phyloP scores from a whole-genome alignment of 2,329 filamentous ascomycete species.

The Aspergillus sp. region DNA sequence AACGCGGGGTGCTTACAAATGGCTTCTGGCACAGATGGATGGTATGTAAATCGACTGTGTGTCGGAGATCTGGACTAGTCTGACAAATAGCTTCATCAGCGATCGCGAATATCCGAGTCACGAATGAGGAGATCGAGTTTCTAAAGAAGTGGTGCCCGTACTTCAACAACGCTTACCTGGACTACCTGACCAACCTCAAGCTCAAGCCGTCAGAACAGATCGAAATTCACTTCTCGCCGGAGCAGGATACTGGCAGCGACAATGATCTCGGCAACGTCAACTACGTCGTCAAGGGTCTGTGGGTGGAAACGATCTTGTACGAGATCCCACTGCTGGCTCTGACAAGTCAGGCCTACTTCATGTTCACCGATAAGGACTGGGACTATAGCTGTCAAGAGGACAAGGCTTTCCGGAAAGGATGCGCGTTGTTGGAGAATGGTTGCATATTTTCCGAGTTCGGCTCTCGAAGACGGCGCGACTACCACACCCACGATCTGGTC shows the following conservation, averaged over 20 bases:
- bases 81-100: constrained; percentile 51
- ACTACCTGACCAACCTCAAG: constrained; percentile 78
- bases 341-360: constrained; percentile 95
- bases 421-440: constrained; percentile 73
- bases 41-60: constrained; percentile 53
- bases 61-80: neutral
- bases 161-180: constrained; percentile 73
- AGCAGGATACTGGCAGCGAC: constrained; percentile 61
- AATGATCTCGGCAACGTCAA: constrained; percentile 72
- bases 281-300: constrained; percentile 76
- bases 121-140: constrained; percentile 76
- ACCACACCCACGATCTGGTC: constrained; percentile 90
- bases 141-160: constrained; percentile 79
- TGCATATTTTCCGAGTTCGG: constrained; percentile 95
- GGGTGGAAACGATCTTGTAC: constrained; percentile 96
- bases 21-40: constrained; percentile 80
- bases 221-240: constrained; percentile 62
- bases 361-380: constrained; percentile 94
- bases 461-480: constrained; percentile 83
- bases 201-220: constrained; percentile 82
- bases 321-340: constrained; percentile 92
- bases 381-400: constrained; percentile 83
- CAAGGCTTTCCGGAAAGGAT: constrained; percentile 78
- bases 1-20: constrained; percentile 76
- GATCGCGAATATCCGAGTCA: constrained; percentile 77